Percentiles rank a stretch among this genome's conserved stretches.
Evolutionary conservation across 2,329 filamentous ascomycete species (phyloP).

Genomic region (Penicillium thymicola): DNA sequence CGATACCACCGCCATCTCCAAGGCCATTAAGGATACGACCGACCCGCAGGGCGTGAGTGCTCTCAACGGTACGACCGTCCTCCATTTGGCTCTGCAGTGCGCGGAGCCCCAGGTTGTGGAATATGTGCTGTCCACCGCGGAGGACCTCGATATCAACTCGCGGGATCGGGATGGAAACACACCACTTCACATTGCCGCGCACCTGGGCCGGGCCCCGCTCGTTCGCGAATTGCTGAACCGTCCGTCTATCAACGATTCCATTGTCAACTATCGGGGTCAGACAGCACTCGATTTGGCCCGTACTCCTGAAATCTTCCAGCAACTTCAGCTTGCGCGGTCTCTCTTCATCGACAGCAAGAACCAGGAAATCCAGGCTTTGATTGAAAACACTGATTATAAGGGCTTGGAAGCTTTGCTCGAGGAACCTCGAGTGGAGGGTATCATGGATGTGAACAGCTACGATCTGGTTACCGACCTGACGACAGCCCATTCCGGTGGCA

Average conservation of each 20-base stretch:
- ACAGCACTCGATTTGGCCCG: slow-evolving; percentile 83
- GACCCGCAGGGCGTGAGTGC: slow-evolving; percentile 48
- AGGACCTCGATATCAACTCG: slow-evolving; percentile 77
- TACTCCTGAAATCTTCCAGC: slow-evolving; percentile 92
- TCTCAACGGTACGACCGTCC: slow-evolving; percentile 71
- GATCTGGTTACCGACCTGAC: slow-evolving; percentile 79
- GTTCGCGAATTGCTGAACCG: slow-evolving; percentile 82
- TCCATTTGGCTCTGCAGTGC: slow-evolving; percentile 93
- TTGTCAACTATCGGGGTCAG: slow-evolving; percentile 80
- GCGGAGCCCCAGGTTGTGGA: slow-evolving; percentile 90
- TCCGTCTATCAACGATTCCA: slow-evolving; percentile 79
- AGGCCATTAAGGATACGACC: slow-evolving; percentile 64
- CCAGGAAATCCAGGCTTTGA: slow-evolving; percentile 76
- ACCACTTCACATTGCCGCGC: slow-evolving; percentile 80
- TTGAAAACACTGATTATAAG: slow-evolving; percentile 70
- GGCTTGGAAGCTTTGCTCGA: slow-evolving; percentile 74
- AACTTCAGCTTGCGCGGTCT: slow-evolving; percentile 84
- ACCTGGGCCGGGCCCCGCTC: slow-evolving; percentile 73
- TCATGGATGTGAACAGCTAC: slow-evolving; percentile 86
- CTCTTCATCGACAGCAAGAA: slow-evolving; percentile 86
- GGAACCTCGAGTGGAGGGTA: slow-evolving; percentile 78
- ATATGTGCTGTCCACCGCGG: slow-evolving; percentile 77
- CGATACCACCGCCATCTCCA: slow-evolving; percentile 85
- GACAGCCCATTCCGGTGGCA: slow-evolving; percentile 81
- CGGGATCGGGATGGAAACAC: slow-evolving; percentile 94